Percentiles rank a stretch among this genome's conserved stretches.
phyloP scores from a whole-genome alignment of 768 basidiomycete species.

The Hydnomerulius pinastri region DNA sequence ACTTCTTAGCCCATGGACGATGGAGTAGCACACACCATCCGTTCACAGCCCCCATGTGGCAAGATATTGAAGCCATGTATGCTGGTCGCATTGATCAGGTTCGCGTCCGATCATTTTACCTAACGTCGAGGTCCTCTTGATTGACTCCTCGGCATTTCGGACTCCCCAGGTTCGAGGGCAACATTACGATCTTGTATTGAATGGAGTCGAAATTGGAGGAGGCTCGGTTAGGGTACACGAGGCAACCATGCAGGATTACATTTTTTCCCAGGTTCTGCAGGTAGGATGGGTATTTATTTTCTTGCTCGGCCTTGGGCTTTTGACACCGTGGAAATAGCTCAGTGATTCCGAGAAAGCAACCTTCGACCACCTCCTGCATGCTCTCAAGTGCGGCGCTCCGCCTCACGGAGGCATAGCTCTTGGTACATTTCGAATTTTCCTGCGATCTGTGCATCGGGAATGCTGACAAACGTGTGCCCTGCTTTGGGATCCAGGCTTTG shows the following conservation, averaged over 20 bases:
- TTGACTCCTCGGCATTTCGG: slow-evolving; percentile 7
- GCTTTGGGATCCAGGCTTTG: slow-evolving; percentile 64
- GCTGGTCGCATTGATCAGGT: slow-evolving; percentile 64
- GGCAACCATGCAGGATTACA: slow-evolving; percentile 80
- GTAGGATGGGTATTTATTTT: slow-evolving; percentile 41
- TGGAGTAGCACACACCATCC: slow-evolving; percentile 96
- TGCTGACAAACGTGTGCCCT: slow-evolving; percentile 3
- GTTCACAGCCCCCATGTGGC: slow-evolving; percentile 93
- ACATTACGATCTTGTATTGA: slow-evolving; percentile 94
- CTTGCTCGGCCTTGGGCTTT: slow-evolving; percentile 11
- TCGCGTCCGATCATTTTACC: slow-evolving; percentile 21
- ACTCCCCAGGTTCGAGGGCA: slow-evolving; percentile 81
- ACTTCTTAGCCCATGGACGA: slow-evolving; percentile 78
- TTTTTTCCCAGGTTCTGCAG: slow-evolving; percentile 76
- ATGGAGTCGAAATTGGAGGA: slow-evolving; percentile 92
- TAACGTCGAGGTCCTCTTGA: background rate
- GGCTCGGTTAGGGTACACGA: slow-evolving; percentile 94
- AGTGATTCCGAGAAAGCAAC: slow-evolving; percentile 68
- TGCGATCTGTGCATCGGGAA: slow-evolving; percentile 14
- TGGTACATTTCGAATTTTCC: slow-evolving; percentile 47
- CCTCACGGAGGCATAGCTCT: slow-evolving; percentile 95
- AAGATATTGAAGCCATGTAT: slow-evolving; percentile 81
- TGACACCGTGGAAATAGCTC: slow-evolving; percentile 50
- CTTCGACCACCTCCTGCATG: slow-evolving; percentile 85
- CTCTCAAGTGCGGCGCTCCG: slow-evolving; percentile 86